Evolutionary conservation across 139 green algal genomes (phyloP), one percentile per base, ranked within the genome.

Genomic region (Raphidocelis subcapitata): DNA sequence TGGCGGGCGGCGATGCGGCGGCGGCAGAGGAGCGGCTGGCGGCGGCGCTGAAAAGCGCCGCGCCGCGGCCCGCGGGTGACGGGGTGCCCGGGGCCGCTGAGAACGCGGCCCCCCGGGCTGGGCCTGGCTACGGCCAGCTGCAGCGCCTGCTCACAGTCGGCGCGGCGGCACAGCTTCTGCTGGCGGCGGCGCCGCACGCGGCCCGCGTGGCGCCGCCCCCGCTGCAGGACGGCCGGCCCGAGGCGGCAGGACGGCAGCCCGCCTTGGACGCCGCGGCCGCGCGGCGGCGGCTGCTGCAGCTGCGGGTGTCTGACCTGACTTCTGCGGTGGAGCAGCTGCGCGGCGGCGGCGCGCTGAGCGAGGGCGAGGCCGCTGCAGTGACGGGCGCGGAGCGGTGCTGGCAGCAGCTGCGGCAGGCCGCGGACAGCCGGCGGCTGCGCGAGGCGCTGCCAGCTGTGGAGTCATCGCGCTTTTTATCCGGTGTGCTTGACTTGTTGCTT

Each of bases 391-490:
- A 35, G 26, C n/a, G 55, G 10, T 62, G 24, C 26, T 35, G 55
- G 55, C 5, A 8, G 24, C 55, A 16, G 55, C 55, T 62, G 55
- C 55, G 26, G 55, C 55, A 16, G 55, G 41, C 41, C 41, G 69
- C 46, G 23, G 69, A 75, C 57, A 37, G 69, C 18, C 26, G 57
- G 26, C 69, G 65, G 69, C 24, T 75, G 69, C 41, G 31, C 55
- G 55, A 67, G 57, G 65, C 55, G 69, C 69, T 75, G 57, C 69
- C 69, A 10, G 49, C 41, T 18, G 29, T 67, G 44, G 69, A 75
- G 15, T 60, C 69, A 23, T 36, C n/a, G 15, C 60, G 69, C 3
- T 75, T 75, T 37, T 10, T 75, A 24, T 26, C 32, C 46, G 61
- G 61, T 67, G 33, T n/a, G n/a, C n/a, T n/a, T n/a, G 56, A 62